Base-by-base conservation (phyloP, 2,329 filamentous ascomycete species). In the Aspergillus texensis region DNA sequence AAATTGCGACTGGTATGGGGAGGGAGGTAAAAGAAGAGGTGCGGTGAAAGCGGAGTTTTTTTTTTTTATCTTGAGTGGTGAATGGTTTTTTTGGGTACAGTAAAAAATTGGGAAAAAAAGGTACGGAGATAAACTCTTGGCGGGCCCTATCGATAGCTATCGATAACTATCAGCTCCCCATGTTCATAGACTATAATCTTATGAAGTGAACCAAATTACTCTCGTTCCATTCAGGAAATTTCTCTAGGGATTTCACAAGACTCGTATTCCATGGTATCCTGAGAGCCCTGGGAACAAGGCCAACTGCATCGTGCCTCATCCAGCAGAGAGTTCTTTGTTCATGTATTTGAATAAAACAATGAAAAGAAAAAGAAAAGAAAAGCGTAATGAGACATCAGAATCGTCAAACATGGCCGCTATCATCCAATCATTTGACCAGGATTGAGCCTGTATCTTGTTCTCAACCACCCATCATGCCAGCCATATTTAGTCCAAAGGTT, bases 51-150 rank as follows among this genome's bases (percentile, higher is more conserved):
- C 63, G 67, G 67, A 67, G 69, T 65, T 68, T 68, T 71, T 68
- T 67, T 71, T 70, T 68, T 68, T 66, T 66, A 68, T 64, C 64
- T 16, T 6, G 45, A 14, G 48, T 34, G 28, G 48, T 67, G 63
- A 67, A 63, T 53, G 62, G 64, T 66, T 68, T 67, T 71, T 70
- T 67, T 60, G 39, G 57, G 57, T 39, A 24, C n/a, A 48, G 61
- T 39, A 36, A 58, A 68, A 64, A 69, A 24, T 39, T 46, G 21
- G 56, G 70, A 72, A 72, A 72, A 74, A 75, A 74, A 72, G 71
- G 72, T 75, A 75, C 73, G 61, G 61, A 64, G 62, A 48, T 36
- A 36, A 59, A 36, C 61, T 64, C 67, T 68, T 68, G 65, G 67
- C 67, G 63, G 60, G 41, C 62, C 53, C 65, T 64, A 67, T 68